Evolutionary conservation across 768 basidiomycete genomes (phyloP), one percentile per base, ranked within the genome.

Genomic region (Cubamyces lactineus): DNA sequence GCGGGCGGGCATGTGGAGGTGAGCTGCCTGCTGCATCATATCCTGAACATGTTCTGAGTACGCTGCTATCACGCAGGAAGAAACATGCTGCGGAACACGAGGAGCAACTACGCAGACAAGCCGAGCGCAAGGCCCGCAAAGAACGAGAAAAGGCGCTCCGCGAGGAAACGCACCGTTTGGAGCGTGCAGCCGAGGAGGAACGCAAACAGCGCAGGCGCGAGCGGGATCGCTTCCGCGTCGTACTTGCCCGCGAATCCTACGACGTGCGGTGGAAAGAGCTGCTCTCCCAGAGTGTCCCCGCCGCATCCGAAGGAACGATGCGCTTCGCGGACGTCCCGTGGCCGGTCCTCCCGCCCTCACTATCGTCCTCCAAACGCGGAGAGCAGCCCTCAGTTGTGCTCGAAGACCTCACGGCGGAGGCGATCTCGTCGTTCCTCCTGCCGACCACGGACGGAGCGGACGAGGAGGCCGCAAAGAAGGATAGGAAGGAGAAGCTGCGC

Each of bases 1-100:
- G 53, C 78, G 94, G 64, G 75, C 81, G 24, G 92, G 92, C 49
- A 96, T 97, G 91, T 94, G 91, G 79, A 83, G 85, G 84, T 87
- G 62, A 42, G 84, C 74, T 19, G 3, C 19, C 13, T 42, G 19
- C 34, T 19, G 16, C 26, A 3, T 34, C 34, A 34, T 5, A 3
- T 53, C 60, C 23, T 5, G 23, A 13, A 24, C 8, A 23, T 13
- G 46, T 7, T 7, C 13, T 28, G 8, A 3, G 8, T 39, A 13
- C 28, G 5, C 28, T 26, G 23, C 42, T 50, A 21, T 5, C 11
- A 40, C 41, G 13, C 63, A 91, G 90, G 73, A 86, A 83, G 74
- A 86, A 84, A 11, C 87, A 91, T 66, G 85, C 85, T 1, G 80
- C 80, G 21, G 86, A 89, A 74, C 82, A 84, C 73, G 86, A 80